These are phyloP conservation scores for Xylariales sp. DNA, from an alignment of 2,329 filamentous ascomycete genomes.

Conservation along the genomic window DNA sequence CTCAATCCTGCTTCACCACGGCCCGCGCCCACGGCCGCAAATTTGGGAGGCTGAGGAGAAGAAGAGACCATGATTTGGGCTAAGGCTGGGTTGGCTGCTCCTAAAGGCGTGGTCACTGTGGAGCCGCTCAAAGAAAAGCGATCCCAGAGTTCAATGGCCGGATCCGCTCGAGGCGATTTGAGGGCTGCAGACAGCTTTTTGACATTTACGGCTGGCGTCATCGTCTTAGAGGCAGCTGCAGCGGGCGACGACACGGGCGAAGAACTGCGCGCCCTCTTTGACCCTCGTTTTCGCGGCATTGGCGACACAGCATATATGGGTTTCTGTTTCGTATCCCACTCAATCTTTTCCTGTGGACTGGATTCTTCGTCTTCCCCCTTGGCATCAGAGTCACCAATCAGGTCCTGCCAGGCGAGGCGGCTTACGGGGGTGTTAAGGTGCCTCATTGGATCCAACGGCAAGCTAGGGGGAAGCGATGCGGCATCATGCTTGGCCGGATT, in stretches of 20 bases:
- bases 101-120: conserved; percentile 56
- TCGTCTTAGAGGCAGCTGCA: conserved; percentile 54
- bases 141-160: conserved; percentile 81
- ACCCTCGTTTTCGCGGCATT: conserved; percentile 61
- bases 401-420: conserved; percentile 68
- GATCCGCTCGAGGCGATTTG: conserved; percentile 76
- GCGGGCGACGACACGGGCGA: conserved; percentile 78
- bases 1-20: conserved; percentile 64
- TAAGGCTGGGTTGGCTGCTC: conserved; percentile 66
- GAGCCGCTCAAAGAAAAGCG: conserved; percentile 71
- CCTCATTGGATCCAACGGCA: conserved; percentile 41
- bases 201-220: conserved; percentile 64
- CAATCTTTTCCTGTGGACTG: conserved; percentile 71
- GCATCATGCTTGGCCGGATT: conserved; percentile 3
- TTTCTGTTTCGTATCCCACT: conserved; percentile 68
- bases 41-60: conserved; percentile 70
- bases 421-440: conserved; percentile 61
- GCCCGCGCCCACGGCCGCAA: conserved; percentile 51
- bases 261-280: conserved; percentile 78
- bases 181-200: conserved; percentile 68
- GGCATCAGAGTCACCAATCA: conserved; percentile 60
- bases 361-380: conserved; percentile 59
- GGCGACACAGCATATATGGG: conserved; percentile 59
- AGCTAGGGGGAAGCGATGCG: conserved; percentile 18
- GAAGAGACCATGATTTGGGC: conserved; percentile 76